These are phyloP conservation scores for Starmerella vaccinii DNA, from an alignment of 805 yeast species.

Conservation along the genomic window DNA sequence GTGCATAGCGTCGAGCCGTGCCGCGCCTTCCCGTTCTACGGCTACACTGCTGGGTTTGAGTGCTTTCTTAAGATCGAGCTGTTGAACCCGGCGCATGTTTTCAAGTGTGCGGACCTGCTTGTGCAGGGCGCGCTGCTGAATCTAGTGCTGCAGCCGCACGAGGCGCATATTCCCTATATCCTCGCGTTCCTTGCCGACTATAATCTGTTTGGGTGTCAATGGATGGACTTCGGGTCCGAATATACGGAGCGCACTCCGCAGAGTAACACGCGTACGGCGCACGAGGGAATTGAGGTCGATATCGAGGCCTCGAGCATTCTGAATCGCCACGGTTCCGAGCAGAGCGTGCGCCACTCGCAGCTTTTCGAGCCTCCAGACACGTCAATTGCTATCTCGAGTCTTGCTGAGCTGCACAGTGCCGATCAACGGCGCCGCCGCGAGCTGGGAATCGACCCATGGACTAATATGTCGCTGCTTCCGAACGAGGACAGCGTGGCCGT, in stretches of 20 bases:
- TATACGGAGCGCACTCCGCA: not conserved
- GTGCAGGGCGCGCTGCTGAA: constrained; percentile 38
- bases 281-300: constrained; percentile 63
- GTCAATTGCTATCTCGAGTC: constrained; percentile 15
- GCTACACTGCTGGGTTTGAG: constrained; percentile 59
- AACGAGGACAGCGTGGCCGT: not conserved
- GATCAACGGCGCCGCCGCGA: constrained; percentile 15
- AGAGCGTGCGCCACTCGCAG: constrained; percentile 41
- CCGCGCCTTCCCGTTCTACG: constrained; percentile 74
- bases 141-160: constrained; percentile 45
- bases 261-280: constrained; percentile 35
- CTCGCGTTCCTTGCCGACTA: constrained; percentile 75
- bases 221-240: constrained; percentile 41
- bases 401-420: constrained; percentile 14
- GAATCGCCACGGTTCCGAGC: constrained; percentile 41
- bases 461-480: constrained; percentile 10
- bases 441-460: constrained; percentile 12
- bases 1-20: constrained; percentile 39
- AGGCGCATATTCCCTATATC: constrained; percentile 67
- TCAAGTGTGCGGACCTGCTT: constrained; percentile 45
- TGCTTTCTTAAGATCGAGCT: constrained; percentile 59
- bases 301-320: constrained; percentile 47
- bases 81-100: constrained; percentile 49
- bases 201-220: constrained; percentile 74
- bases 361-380: constrained; percentile 28